Evolutionary conservation across 805 yeast species (phyloP).

Genomic region (Yarrowia sp.): DNA sequence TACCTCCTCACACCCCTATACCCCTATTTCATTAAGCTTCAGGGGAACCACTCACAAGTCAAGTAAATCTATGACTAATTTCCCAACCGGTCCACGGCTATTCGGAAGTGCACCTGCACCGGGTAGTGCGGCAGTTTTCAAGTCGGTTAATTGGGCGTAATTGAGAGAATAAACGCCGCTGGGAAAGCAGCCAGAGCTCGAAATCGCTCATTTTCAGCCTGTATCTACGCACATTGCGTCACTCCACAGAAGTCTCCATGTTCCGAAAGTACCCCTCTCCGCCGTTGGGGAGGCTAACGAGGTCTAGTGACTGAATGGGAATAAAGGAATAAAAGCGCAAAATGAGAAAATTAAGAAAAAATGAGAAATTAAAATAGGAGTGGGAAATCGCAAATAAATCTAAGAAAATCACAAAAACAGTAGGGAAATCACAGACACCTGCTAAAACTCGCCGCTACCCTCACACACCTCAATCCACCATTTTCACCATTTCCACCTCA

Average conservation of each 20-base stretch:
- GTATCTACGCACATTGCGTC: not conserved
- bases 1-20: no score
- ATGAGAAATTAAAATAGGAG: not conserved
- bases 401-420: no score
- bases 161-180: not conserved
- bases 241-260: not conserved
- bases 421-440: no score
- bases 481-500: no score
- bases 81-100: not conserved
- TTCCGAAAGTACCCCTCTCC: conserved; percentile 25
- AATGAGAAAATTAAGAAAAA: not conserved
- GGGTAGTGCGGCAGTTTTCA: no score
- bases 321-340: not conserved
- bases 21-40: not conserved
- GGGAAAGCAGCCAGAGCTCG: not conserved
- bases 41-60: not conserved
- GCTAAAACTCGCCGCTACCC: no score
- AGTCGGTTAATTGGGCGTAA: no score
- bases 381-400: no score
- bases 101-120: no score
- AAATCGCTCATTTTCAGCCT: no score
- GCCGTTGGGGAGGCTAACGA: conserved; percentile 36
- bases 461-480: no score
- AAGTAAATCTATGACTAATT: conserved; percentile 14
- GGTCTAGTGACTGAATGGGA: conserved; percentile 18